phyloP scores from a whole-genome alignment of 768 basidiomycete genomes.

The Boletellus ananiceps region DNA sequence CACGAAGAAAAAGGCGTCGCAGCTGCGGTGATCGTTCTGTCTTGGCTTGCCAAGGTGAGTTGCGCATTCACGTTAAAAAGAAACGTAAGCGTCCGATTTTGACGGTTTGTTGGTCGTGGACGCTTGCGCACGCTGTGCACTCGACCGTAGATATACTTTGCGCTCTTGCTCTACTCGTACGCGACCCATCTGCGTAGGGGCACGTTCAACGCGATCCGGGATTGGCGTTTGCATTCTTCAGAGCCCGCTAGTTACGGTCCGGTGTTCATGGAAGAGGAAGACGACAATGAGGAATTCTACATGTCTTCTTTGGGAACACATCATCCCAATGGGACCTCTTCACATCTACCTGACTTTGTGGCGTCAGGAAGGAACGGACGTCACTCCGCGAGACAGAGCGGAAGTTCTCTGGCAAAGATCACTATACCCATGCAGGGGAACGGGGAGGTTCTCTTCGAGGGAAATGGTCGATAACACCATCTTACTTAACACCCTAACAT shows the following conservation, averaged over 20 bases:
- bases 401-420: slow-evolving; percentile 23
- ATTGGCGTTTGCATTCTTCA: slow-evolving; percentile 26
- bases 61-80: background rate
- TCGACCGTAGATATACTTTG: slow-evolving; percentile 76
- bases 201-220: slow-evolving; percentile 75
- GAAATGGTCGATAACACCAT: slow-evolving; percentile 41
- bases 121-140: background rate
- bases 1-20: slow-evolving; percentile 84
- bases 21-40: slow-evolving; percentile 65
- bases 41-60: slow-evolving; percentile 86
- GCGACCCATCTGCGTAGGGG: slow-evolving; percentile 89
- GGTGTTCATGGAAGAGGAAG: slow-evolving; percentile 50
- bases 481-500: slow-evolving; percentile 13
- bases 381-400: slow-evolving; percentile 24
- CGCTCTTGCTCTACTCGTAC: slow-evolving; percentile 86
- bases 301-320: slow-evolving; percentile 54
- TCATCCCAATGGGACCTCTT: slow-evolving; percentile 37
- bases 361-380: slow-evolving; percentile 40
- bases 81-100: background rate
- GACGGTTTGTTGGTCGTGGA: slow-evolving; percentile 4
- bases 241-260: slow-evolving; percentile 23
- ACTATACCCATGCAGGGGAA: slow-evolving; percentile 41
- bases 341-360: slow-evolving; percentile 63
- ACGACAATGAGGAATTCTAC: slow-evolving; percentile 65
- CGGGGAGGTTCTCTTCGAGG: slow-evolving; percentile 59